A percentile compares a stretch with the other conserved stretches of the same genome.
Conservation (phyloP, 2,329 filamentous ascomycete genomes). For the Penicillium brevicompactum region DNA sequence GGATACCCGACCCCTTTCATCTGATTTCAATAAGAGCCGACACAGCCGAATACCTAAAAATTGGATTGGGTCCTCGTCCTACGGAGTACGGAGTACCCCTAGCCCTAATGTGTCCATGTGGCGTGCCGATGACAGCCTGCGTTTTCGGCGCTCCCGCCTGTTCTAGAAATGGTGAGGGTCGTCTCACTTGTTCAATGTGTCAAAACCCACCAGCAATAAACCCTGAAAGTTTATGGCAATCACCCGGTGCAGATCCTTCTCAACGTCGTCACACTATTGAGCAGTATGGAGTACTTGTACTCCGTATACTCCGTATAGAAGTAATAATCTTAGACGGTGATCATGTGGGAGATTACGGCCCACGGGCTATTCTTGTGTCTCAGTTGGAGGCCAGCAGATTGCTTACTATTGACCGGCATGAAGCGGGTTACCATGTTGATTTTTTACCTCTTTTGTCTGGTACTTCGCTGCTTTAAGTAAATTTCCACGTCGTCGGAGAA, state of each 20-base stretch:
- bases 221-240: not conserved
- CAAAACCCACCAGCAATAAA: not conserved
- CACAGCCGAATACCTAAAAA: constrained; percentile 4
- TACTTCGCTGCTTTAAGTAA: not conserved
- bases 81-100: not conserved
- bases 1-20: constrained; percentile 3
- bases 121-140: not conserved
- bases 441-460: not conserved
- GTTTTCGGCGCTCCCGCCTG: not conserved
- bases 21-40: not conserved
- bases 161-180: not conserved
- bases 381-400: not conserved
- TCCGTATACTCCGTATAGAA: not conserved
- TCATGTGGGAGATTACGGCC: not conserved
- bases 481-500: not conserved
- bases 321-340: not conserved
- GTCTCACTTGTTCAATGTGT: not conserved
- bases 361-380: not conserved
- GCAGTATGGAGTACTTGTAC: not conserved
- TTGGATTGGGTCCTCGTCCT: not conserved
- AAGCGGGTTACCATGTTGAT: not conserved
- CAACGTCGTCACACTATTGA: not conserved
- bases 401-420: not conserved
- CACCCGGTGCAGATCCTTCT: not conserved
- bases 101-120: not conserved